Base-by-base conservation (phyloP, 1,284 basidiomycete genomes). In the Cryptococcus depauperatus region DNA sequence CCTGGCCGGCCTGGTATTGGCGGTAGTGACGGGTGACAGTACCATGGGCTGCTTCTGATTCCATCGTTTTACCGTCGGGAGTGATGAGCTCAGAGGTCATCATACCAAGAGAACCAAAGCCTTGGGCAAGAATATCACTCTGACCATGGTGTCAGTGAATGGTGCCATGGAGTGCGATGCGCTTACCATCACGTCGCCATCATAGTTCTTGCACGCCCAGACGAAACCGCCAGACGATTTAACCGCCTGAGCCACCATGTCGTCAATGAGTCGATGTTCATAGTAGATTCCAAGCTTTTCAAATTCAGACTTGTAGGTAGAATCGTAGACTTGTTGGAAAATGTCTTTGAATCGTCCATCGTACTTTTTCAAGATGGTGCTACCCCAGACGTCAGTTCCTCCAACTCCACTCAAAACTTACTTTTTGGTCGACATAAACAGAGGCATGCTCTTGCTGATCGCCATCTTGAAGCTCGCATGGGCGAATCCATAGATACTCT, bases 381-480 rank as follows among this genome's bases (percentile, higher is more conserved):
- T 69, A 44, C 2, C 33, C 25, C 13, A n/a, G n/a, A 21, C 35
- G n/a, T 44, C 19, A 30, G 14, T 35, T 22, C 33, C 3, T 18
- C 37, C 19, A 33, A 23, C 13, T 27, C 21, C 13, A 19, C 16
- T 27, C 16, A 22, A n/a, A 4, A 48, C 66, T 51, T 35, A 66
- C 66, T 95, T 93, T 76, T 95, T 95, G 34, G 90, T 95, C n/a
- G 87, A 90, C 84, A 95, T 81, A 78, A 90, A 95, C 80, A 80
- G 59, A 39, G 89, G 84, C 79, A 96, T 83, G 74, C 90, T 88
- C 82, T 97, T 97, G 35, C 79, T 71, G 47, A 97, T 70, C n/a
- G 90, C 93, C 86, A 97, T 93, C 77, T 96, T 96, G 80, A 98
- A 97, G 33, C 86, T 91, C 7, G 92, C 80, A 73, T 97, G 92